Conservation (phyloP, 768 basidiomycete species). For the Collybiopsis luxurians region DNA sequence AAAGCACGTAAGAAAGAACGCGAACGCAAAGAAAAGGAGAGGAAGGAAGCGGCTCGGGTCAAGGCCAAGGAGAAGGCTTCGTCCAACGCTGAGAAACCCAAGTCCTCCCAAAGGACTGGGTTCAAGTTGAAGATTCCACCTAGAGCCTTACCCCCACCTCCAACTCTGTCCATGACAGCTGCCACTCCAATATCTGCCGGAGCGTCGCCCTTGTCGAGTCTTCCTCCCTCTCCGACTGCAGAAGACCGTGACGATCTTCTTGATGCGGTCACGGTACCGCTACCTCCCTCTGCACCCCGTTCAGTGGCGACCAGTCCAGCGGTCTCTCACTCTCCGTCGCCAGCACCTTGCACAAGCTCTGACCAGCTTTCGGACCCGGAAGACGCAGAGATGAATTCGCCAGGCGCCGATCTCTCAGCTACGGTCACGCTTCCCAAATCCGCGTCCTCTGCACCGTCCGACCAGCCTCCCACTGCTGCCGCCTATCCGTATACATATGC, state of each 20-base stretch:
- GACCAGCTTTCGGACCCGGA: background rate
- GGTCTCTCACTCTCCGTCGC: constrained; percentile 24
- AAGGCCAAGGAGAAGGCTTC: constrained; percentile 13
- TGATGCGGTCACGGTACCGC: constrained; percentile 40
- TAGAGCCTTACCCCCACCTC: background rate
- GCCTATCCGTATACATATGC: background rate
- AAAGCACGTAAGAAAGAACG: constrained; percentile 25
- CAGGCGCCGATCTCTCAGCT: background rate
- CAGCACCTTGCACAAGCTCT: constrained; percentile 9
- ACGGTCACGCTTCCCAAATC: background rate
- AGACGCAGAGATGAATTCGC: constrained; percentile 2
- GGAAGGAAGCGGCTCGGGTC: constrained; percentile 20
- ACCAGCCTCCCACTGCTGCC: background rate
- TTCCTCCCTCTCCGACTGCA: constrained; percentile 3
- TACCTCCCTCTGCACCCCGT: constrained; percentile 27
- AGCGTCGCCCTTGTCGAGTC: constrained; percentile 15
- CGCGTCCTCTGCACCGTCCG: background rate
- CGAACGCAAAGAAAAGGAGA: constrained; percentile 24
- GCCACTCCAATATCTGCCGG: constrained; percentile 1
- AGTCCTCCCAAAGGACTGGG: background rate
- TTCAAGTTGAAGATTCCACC: constrained; percentile 8
- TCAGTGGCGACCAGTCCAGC: constrained; percentile 31
- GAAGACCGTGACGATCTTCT: constrained; percentile 20
- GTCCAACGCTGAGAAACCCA: constrained; percentile 9
- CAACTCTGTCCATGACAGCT: constrained; percentile 8